A percentile compares a stretch with the other conserved stretches of the same genome.
Evolutionary conservation across 495 filamentous ascomycete genomes (phyloP).

Genomic region (Ramalina intermedia): DNA sequence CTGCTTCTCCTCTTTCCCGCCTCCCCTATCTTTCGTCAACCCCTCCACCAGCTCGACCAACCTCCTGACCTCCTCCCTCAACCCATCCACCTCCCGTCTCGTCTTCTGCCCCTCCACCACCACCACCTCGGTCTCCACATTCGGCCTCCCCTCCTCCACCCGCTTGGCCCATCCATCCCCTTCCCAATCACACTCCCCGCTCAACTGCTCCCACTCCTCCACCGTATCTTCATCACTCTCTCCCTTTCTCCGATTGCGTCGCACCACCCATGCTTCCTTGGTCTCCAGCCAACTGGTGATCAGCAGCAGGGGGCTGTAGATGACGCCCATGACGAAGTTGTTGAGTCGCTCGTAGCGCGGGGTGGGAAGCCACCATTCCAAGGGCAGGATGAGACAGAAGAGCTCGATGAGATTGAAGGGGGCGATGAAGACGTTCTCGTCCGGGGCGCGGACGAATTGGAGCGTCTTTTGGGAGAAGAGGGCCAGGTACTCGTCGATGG

Average conservation of each 20-base stretch:
- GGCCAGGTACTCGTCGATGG: constrained; percentile 87
- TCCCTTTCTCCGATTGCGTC: constrained; percentile 55
- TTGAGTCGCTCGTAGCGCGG: constrained; percentile 61
- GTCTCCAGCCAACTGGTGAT: constrained; percentile 66
- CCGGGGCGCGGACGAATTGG: constrained; percentile 88
- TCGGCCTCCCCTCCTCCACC: constrained; percentile 57
- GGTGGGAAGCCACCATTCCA: constrained; percentile 88
- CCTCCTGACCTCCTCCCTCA: constrained; percentile 45
- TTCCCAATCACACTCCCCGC: constrained; percentile 57
- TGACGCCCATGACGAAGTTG: constrained; percentile 67
- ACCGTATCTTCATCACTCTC: constrained; percentile 81
- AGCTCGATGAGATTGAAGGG: constrained; percentile 92
- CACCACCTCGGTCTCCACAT: constrained; percentile 59
- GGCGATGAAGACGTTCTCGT: constrained; percentile 95
- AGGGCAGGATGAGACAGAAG: constrained; percentile 58
- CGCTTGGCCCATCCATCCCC: constrained; percentile 65
- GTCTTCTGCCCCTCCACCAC: constrained; percentile 54
- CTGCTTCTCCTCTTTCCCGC: too few species aligned
- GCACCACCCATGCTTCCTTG: constrained; percentile 50
- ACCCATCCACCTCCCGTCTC: constrained; percentile 48
- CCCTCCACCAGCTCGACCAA: constrained; percentile 21
- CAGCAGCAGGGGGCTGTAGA: constrained; percentile 76
- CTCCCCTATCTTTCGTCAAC: neutral
- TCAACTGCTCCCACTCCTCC: constrained; percentile 88
- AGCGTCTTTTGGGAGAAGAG: constrained; percentile 84